Percentiles rank a stretch among this genome's conserved stretches.
phyloP scores from a whole-genome alignment of 129 eudicot genomes.

The Calendula officinalis region DNA sequence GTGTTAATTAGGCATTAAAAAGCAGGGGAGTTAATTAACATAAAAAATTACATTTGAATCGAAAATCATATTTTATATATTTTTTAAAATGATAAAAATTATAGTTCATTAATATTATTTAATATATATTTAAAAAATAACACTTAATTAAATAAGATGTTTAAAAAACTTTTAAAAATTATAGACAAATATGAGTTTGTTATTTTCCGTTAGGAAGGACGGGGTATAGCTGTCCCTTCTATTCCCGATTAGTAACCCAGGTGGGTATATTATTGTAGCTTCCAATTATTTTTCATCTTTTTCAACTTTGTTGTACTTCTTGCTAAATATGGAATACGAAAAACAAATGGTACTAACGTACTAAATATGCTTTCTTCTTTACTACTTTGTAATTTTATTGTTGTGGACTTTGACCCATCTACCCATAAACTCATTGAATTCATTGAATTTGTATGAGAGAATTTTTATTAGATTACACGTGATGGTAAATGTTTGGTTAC shows the following conservation, averaged over 20 bases:
- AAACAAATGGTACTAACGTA: constrained; percentile 2
- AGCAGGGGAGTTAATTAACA: no score
- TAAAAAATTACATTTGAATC: no score
- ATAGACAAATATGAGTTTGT: neutral
- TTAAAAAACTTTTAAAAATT: neutral
- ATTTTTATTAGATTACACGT: no score
- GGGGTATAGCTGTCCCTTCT: neutral
- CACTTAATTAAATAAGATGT: no score
- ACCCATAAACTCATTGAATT: no score
- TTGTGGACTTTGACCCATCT: neutral
- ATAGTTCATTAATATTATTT: no score
- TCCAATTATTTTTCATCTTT: neutral
- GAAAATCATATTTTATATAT: neutral
- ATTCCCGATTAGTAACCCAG: neutral
- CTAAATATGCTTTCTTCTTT: constrained; percentile 12
- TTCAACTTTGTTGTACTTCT: constrained; percentile 6
- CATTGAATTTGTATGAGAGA: no score
- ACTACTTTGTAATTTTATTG: neutral
- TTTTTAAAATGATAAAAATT: no score
- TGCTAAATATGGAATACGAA: neutral
- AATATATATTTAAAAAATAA: no score
- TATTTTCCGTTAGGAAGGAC: neutral
- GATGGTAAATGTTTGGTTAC: no score
- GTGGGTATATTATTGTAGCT: constrained; percentile 12
- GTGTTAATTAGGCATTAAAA: neutral